Percentiles rank a stretch among this genome's conserved stretches.
phyloP scores from a whole-genome alignment of 2,329 filamentous ascomycete species.

The Aureobasidium pullulans region DNA sequence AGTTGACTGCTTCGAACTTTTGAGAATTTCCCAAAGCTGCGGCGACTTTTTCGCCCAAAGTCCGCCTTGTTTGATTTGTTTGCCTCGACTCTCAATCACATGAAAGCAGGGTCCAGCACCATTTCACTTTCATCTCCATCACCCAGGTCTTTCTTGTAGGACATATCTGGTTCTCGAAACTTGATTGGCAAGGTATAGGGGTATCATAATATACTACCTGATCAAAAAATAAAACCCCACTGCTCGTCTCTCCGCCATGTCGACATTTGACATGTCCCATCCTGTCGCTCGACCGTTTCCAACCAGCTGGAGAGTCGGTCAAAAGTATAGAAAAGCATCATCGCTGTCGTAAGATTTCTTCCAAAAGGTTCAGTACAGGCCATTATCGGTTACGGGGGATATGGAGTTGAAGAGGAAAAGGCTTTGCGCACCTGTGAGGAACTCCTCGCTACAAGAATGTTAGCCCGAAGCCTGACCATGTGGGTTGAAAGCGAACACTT shows the following conservation, averaged over 20 bases:
- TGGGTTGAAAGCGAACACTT: conserved; percentile 25
- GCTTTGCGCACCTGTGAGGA: conserved; percentile 48
- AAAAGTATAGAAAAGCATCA: not conserved
- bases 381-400: conserved; percentile 43
- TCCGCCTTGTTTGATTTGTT: not conserved
- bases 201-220: conserved; percentile 8
- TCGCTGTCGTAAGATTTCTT: conserved; percentile 14
- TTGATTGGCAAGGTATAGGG: conserved; percentile 3
- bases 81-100: not conserved
- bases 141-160: not conserved
- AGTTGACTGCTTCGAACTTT: not conserved
- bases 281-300: not conserved
- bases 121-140: not conserved
- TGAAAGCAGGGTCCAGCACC: conserved; percentile 4
- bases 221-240: not conserved
- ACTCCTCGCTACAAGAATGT: conserved; percentile 38
- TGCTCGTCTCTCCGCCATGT: not conserved
- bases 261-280: not conserved
- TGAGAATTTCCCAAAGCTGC: not conserved
- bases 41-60: conserved; percentile 1
- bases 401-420: conserved; percentile 49
- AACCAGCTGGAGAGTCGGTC: not conserved
- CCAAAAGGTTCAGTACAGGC: conserved; percentile 36
- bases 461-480: conserved; percentile 3
- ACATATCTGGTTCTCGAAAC: not conserved